Evolutionary conservation across 345 rosid genomes (phyloP), one percentile per base, ranked within the genome.

Genomic region (Acer saccharum): DNA sequence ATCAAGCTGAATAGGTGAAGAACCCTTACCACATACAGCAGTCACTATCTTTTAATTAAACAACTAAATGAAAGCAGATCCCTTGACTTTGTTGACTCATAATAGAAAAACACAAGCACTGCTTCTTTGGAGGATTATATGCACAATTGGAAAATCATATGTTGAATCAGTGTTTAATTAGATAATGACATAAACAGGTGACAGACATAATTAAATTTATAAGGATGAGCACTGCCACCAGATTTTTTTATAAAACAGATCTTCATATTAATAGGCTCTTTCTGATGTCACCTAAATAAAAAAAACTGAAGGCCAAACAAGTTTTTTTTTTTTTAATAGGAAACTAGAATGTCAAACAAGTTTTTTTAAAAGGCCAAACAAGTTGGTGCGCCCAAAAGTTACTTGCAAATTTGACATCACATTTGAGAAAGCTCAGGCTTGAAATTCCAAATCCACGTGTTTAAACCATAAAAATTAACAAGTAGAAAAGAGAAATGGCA

Each of bases 71-170:
- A 65, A 65, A 27, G 18, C 32, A 65, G 32, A 35, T 35, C 39
- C 39, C 39, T 35, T 35, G 39, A 35, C 6, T 35, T 35, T 4
- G 39, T 35, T 35, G 39, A 7, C 43, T 23, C 44, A 35, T 27
- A 65, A 10, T 8, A 65, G 68, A 32, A 65, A 27, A 27, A 27
- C 35, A 9, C 44, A 65, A 65, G 20, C 43, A 27, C 68, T 12
- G 6, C 41, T 27, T 29, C 39, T 27, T 65, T 16, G 69, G 9
- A 65, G 46, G 39, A 16, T 65, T 65, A 5, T 65, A 65, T 27
- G 43, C 32, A 35, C 41, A 65, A 32, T 32, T 32, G 69, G 69
- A 65, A 65, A 27, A 65, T 65, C 44, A 65, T 35, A 65, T 32
- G 9, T 29, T 32, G 6, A 65, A 65, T 27, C 2, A 3, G 10